These are phyloP conservation scores for Aspergillus coremiiformis DNA, from an alignment of 495 filamentous ascomycete genomes.

Conservation along the genomic window DNA sequence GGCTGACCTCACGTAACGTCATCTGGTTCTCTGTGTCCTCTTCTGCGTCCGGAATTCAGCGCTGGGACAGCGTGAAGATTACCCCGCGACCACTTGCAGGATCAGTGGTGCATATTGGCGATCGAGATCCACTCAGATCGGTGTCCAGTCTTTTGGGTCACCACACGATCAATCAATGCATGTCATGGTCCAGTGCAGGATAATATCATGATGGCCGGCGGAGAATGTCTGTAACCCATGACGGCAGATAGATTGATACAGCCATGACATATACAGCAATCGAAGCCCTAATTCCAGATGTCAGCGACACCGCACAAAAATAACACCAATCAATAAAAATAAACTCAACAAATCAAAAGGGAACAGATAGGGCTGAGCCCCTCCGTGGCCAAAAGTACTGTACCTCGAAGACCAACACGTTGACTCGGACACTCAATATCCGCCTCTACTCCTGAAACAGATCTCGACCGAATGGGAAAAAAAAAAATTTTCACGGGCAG, in stretches of 20 bases:
- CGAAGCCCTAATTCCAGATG: not conserved
- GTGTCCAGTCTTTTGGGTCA: not conserved
- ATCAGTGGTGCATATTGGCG: not conserved
- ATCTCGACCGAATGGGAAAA: slow-evolving; percentile 2
- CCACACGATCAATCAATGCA: not conserved
- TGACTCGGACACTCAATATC: not conserved
- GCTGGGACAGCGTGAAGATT: not conserved
- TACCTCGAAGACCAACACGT: not conserved
- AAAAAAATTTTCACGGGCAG: slow-evolving; percentile 3
- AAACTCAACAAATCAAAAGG: not conserved
- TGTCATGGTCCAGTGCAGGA: not conserved
- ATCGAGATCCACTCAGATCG: not conserved
- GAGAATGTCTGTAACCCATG: not conserved
- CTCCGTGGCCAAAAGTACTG: not conserved
- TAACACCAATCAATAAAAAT: not conserved
- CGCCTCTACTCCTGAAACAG: not conserved
- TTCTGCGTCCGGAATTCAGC: not conserved
- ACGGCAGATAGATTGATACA: not conserved
- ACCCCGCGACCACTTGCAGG: not conserved
- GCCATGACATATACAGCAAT: not conserved
- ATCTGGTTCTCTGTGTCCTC: not conserved
- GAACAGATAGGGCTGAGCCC: not conserved
- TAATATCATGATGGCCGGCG: not conserved
- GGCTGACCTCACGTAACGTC: not conserved
- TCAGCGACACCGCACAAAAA: not conserved